These are phyloP conservation scores for Leccinum angustisporum DNA, from an alignment of 1,284 basidiomycete species.

Conservation along the genomic window DNA sequence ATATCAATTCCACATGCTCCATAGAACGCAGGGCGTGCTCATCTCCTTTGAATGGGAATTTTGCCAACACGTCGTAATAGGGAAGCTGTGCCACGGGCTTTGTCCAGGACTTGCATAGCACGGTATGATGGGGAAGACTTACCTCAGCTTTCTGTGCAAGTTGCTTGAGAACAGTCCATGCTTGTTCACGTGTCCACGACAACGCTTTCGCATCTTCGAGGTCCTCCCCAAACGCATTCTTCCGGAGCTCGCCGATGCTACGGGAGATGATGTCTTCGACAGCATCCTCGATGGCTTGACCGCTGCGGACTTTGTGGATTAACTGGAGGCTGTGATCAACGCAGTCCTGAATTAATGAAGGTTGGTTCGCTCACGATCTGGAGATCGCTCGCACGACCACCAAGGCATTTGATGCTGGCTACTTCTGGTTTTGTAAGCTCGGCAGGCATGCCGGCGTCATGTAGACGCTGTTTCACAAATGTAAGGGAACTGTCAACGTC, in stretches of 20 bases:
- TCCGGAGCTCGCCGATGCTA: slow-evolving; percentile 82
- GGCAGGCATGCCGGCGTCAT: slow-evolving; percentile 54
- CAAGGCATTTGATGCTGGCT: slow-evolving; percentile 67
- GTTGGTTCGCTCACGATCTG: slow-evolving; percentile 58
- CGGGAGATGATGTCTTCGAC: slow-evolving; percentile 86
- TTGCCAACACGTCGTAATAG: slow-evolving; percentile 81
- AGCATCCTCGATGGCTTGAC: slow-evolving; percentile 73
- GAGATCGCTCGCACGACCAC: slow-evolving; percentile 86
- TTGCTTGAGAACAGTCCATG: slow-evolving; percentile 80
- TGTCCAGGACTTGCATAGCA: background rate
- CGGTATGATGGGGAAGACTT: slow-evolving; percentile 5
- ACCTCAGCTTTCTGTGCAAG: slow-evolving; percentile 76
- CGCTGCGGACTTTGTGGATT: slow-evolving; percentile 82
- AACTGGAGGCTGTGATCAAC: slow-evolving; percentile 47
- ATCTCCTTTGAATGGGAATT: slow-evolving; percentile 91
- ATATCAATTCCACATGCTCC: slow-evolving; percentile 89
- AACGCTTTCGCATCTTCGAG: slow-evolving; percentile 80
- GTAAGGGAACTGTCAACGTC: slow-evolving; percentile 77
- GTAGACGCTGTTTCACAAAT: slow-evolving; percentile 81
- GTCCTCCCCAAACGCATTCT: slow-evolving; percentile 93
- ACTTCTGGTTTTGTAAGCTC: slow-evolving; percentile 54
- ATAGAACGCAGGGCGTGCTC: slow-evolving; percentile 80
- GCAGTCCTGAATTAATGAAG: background rate
- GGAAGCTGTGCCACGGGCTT: slow-evolving; percentile 50
- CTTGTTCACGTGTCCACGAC: slow-evolving; percentile 86